phyloP scores from a whole-genome alignment of 2,329 filamentous ascomycete genomes.

The Dactylella cylindrospora region DNA sequence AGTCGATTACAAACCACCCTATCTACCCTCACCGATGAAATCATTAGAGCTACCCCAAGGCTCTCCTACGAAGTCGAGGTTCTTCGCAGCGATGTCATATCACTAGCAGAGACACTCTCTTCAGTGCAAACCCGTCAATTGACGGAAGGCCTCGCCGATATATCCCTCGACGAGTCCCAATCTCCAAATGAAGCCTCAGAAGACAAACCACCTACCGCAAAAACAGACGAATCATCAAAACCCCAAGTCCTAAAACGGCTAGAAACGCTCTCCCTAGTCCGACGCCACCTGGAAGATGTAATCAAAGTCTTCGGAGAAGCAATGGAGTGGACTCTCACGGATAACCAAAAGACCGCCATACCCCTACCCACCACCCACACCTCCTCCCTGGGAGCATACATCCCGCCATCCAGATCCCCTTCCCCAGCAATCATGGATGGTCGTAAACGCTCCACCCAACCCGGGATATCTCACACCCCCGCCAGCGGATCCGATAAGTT shows the following conservation, averaged over 20 bases:
- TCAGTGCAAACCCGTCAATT: slow-evolving; percentile 26
- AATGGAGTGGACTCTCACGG: slow-evolving; percentile 75
- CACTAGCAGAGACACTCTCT: slow-evolving; percentile 45
- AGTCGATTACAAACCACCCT: slow-evolving; percentile 77
- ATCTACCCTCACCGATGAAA: slow-evolving; percentile 91
- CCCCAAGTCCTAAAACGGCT: slow-evolving; percentile 61
- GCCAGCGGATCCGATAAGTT: slow-evolving; percentile 42
- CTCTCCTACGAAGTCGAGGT: slow-evolving; percentile 72
- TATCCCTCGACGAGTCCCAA: slow-evolving; percentile 20
- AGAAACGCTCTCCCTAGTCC: slow-evolving; percentile 78
- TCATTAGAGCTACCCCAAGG: slow-evolving; percentile 80
- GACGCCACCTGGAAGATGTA: slow-evolving; percentile 79
- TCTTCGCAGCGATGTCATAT: slow-evolving; percentile 47
- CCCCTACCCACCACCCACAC: slow-evolving; percentile 19
- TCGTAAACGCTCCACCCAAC: slow-evolving; percentile 41
- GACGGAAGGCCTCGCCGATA: slow-evolving; percentile 30
- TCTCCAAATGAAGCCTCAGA: neutral
- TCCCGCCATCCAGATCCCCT: slow-evolving; percentile 33
- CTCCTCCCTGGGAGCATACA: slow-evolving; percentile 36
- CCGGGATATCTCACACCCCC: neutral
- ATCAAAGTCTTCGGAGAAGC: slow-evolving; percentile 91
- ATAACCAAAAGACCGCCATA: slow-evolving; percentile 32
- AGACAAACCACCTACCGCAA: too few relatives aligned
- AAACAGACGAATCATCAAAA: slow-evolving; percentile 22
- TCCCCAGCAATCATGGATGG: slow-evolving; percentile 46